Evolutionary conservation across 1,284 basidiomycete species (phyloP).

Genomic region (Ustilago loliicola): DNA sequence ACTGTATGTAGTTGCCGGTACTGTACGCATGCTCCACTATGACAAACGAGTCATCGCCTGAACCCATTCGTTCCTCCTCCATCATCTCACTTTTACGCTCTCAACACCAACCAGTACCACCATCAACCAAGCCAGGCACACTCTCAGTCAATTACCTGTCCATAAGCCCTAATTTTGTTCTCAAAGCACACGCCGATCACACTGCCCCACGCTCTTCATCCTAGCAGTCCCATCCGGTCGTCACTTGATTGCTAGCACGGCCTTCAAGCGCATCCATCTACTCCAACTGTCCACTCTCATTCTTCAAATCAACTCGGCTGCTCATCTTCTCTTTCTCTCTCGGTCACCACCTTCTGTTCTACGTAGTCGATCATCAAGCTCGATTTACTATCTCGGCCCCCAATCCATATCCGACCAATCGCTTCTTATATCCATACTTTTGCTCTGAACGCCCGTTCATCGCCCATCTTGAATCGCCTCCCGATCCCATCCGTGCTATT

Average conservation of each 20-base stretch:
- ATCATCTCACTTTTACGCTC: slow-evolving; percentile 1
- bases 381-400: not conserved
- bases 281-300: slow-evolving; percentile 3
- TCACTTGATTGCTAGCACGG: slow-evolving; percentile 2
- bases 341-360: not conserved
- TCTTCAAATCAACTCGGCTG: not conserved
- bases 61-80: not conserved
- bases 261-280: not conserved
- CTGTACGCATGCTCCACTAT: slow-evolving; percentile 5
- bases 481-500: not conserved
- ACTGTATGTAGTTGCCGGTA: too few species aligned
- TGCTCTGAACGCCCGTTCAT: not conserved
- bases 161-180: not conserved
- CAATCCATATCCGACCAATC: not conserved
- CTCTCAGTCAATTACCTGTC: not conserved
- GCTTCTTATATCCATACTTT: not conserved
- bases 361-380: not conserved
- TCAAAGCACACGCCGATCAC: not conserved
- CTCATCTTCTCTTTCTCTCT: not conserved
- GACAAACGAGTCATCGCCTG: slow-evolving; percentile 2
- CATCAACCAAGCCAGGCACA: not conserved
- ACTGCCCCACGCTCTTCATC: slow-evolving; percentile 5
- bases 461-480: not conserved
- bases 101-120: not conserved
- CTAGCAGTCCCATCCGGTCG: not conserved